Percentiles rank a stretch among this genome's conserved stretches.
phyloP scores from a whole-genome alignment of 371 early-diverging fungal species.

The Mucor velutinosus region DNA sequence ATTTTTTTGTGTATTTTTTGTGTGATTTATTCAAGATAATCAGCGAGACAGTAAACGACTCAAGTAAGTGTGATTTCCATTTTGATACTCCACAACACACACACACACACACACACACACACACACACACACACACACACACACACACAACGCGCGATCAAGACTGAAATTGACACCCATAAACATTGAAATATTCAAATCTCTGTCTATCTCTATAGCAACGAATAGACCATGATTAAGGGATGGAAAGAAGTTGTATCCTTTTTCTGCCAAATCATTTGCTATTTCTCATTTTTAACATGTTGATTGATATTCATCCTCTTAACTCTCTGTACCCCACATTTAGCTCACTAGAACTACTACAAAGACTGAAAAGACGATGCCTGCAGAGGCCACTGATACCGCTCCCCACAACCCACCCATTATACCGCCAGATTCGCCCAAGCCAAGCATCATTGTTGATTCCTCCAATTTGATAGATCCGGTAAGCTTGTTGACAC shows the following conservation, averaged over 20 bases:
- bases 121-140: not conserved
- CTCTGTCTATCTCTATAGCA: not conserved
- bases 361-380: slow-evolving; percentile 13
- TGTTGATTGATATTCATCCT: not conserved
- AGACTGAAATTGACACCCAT: not conserved
- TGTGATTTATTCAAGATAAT: not conserved
- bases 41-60: not conserved
- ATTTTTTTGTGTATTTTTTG: not conserved
- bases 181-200: not conserved
- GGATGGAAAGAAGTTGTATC: slow-evolving; percentile 47
- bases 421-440: slow-evolving; percentile 12
- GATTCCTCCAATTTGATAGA: slow-evolving; percentile 9
- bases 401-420: not conserved
- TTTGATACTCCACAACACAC: not conserved
- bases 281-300: not conserved
- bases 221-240: slow-evolving; percentile 32
- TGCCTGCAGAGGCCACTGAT: slow-evolving; percentile 3
- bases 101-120: not conserved
- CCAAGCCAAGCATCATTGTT: slow-evolving; percentile 11
- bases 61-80: not conserved
- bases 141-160: slow-evolving; percentile 1
- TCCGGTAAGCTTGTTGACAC: slow-evolving; percentile 1
- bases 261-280: not conserved
- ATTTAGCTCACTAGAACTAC: slow-evolving; percentile 33
- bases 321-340: not conserved